A percentile compares a stretch with the other conserved stretches of the same genome.
phyloP scores from a whole-genome alignment of 495 filamentous ascomycete genomes.

The Tuber magnatum region DNA sequence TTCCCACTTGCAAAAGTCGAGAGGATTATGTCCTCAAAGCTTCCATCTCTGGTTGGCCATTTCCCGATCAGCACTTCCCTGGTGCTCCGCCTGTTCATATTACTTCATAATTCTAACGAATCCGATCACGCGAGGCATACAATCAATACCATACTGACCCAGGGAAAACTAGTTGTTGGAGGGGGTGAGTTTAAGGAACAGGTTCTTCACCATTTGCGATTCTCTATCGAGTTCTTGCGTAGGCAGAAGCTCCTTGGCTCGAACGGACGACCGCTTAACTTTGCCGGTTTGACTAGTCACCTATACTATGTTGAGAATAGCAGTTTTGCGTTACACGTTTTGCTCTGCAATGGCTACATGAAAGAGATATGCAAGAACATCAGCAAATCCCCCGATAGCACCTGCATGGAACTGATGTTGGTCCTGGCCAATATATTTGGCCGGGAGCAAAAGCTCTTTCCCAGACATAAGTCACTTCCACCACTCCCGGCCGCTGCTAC shows the following conservation, averaged over 20 bases:
- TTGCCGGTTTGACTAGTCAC: conserved; percentile 59
- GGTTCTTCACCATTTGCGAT: conserved; percentile 65
- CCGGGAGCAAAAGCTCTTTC: conserved; percentile 41
- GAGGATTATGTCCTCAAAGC: conserved; percentile 59
- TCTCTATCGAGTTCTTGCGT: conserved; percentile 71
- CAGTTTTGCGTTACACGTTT: conserved; percentile 65
- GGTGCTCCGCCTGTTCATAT: conserved; percentile 59
- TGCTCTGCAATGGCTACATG: conserved; percentile 64
- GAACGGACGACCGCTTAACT: conserved; percentile 60
- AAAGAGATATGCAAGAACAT: conserved; percentile 52
- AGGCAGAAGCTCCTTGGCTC: conserved; percentile 57
- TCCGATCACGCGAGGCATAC: conserved; percentile 54
- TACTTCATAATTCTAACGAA: conserved; percentile 58
- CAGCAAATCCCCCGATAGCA: conserved; percentile 41
- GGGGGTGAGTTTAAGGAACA: conserved; percentile 55
- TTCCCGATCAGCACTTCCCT: conserved; percentile 70
- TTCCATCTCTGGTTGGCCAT: conserved; percentile 68
- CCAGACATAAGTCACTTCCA: conserved; percentile 47
- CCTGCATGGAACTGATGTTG: conserved; percentile 52
- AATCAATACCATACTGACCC: conserved; percentile 59
- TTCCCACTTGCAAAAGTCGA: conserved; percentile 52
- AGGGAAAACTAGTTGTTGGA: conserved; percentile 62
- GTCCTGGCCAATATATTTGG: conserved; percentile 66
- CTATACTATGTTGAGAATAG: conserved; percentile 67
- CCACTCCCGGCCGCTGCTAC: conserved; percentile 53